phyloP scores from a whole-genome alignment of 495 filamentous ascomycete species.

The Clavariopsis aquatica region DNA sequence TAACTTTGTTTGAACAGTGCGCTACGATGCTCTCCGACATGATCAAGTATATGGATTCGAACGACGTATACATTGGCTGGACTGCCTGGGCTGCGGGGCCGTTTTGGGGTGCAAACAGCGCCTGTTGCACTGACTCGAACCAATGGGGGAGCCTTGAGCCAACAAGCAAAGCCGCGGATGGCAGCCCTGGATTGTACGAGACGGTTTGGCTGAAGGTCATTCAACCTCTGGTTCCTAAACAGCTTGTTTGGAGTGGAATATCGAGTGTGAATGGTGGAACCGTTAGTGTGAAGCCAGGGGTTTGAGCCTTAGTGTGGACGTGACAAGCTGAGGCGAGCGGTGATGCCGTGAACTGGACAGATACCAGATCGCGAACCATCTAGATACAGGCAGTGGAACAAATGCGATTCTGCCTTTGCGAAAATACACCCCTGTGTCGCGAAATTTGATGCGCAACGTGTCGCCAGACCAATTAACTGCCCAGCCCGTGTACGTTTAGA shows the following conservation, averaged over 20 bases:
- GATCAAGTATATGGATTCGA: slow-evolving; percentile 53
- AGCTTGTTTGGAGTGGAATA: slow-evolving; percentile 21
- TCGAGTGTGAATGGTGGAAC: slow-evolving; percentile 23
- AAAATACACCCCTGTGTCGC: neutral
- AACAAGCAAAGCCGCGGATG: slow-evolving; percentile 49
- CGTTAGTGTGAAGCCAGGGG: neutral
- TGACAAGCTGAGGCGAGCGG: neutral
- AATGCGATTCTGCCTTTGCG: neutral
- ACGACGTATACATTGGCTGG: slow-evolving; percentile 57
- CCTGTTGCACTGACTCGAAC: slow-evolving; percentile 52
- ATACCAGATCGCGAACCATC: neutral
- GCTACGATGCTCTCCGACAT: slow-evolving; percentile 49
- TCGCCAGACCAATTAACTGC: neutral
- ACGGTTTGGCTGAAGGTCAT: slow-evolving; percentile 27
- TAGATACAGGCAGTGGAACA: neutral
- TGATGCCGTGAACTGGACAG: neutral
- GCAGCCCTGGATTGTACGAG: slow-evolving; percentile 41
- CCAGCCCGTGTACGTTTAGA: neutral
- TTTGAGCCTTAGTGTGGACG: neutral
- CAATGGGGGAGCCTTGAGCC: slow-evolving; percentile 53
- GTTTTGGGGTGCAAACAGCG: slow-evolving; percentile 51
- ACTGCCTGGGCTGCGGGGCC: slow-evolving; percentile 57
- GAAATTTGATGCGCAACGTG: neutral
- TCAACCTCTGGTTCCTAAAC: slow-evolving; percentile 23
- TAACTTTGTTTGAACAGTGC: slow-evolving; percentile 37